These are phyloP conservation scores for Candida argentea DNA, from an alignment of 805 yeast genomes.

Conservation along the genomic window DNA sequence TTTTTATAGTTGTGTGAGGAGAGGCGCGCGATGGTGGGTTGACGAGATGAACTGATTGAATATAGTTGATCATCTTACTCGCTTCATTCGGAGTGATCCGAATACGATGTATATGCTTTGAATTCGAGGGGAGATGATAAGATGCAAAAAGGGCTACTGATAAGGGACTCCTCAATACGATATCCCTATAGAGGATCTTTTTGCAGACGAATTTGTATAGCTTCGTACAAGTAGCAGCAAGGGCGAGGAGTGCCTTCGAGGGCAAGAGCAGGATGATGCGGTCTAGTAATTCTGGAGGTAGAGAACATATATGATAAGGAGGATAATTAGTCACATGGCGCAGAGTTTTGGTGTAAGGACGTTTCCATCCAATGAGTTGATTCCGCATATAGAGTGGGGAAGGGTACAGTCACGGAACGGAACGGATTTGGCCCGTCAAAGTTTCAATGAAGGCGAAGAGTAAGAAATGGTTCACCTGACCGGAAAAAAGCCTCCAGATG, in stretches of 20 bases:
- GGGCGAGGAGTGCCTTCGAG: conserved; percentile 9
- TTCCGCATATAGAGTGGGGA: too few species aligned
- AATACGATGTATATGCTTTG: conserved; percentile 10
- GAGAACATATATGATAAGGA: conserved; percentile 22
- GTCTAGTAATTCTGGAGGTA: conserved; percentile 35
- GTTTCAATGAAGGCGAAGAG: too few species aligned
- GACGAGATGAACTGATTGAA: conserved; percentile 16
- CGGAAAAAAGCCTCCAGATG: too few species aligned
- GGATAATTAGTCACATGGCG: conserved; percentile 13
- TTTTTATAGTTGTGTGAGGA: conserved; percentile 14
- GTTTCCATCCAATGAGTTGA: conserved; percentile 33
- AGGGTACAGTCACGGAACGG: too few species aligned
- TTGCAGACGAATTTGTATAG: conserved; percentile 26
- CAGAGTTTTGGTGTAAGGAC: conserved; percentile 7
- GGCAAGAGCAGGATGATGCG: conserved; percentile 21
- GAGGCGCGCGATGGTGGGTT: conserved; percentile 24
- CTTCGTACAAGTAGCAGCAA: conserved; percentile 26
- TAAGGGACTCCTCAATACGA: conserved; percentile 14
- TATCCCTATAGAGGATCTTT: conserved; percentile 24
- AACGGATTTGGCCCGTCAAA: too few species aligned
- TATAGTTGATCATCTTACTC: conserved; percentile 21
- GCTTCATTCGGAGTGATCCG: conserved; percentile 14
- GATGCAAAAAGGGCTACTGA: conserved; percentile 27
- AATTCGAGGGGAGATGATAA: conserved; percentile 17
- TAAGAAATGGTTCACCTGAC: too few species aligned